These are phyloP conservation scores for Cinnamomum chago DNA, from an alignment of 164 flowering plant species.

Conservation along the genomic window DNA sequence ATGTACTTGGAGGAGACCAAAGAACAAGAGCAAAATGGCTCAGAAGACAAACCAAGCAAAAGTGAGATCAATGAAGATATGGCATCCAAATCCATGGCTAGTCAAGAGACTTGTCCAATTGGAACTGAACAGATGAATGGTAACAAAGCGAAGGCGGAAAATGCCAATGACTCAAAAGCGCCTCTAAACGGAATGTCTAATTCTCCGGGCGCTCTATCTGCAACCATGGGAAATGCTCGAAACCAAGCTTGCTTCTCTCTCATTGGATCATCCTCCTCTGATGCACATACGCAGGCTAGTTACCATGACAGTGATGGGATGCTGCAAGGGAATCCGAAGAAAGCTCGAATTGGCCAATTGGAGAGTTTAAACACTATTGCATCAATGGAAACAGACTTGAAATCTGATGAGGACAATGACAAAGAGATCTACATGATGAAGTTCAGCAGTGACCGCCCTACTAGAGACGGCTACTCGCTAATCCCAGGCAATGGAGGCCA, in stretches of 20 bases:
- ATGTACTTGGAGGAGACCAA: constrained; percentile 88
- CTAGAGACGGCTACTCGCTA: constrained; percentile 52
- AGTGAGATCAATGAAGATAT: not conserved
- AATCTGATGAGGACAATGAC: constrained; percentile 27
- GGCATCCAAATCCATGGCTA: not conserved
- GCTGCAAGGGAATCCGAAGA: constrained; percentile 60
- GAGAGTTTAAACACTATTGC: constrained; percentile 32
- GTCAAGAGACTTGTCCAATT: not conserved
- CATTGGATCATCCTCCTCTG: constrained; percentile 39
- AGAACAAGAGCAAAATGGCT: constrained; percentile 32
- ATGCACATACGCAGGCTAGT: constrained; percentile 8
- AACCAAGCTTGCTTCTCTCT: constrained; percentile 54
- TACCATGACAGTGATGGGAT: constrained; percentile 37
- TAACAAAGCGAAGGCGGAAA: not conserved
- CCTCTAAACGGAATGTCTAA: constrained; percentile 17
- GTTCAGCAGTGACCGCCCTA: constrained; percentile 51
- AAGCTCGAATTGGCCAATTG: constrained; percentile 40
- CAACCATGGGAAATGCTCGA: constrained; percentile 25
- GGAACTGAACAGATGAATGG: constrained; percentile 5
- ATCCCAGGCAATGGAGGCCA: constrained; percentile 39
- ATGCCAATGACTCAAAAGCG: not conserved
- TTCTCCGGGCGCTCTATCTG: constrained; percentile 27
- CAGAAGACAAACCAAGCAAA: not conserved
- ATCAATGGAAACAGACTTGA: constrained; percentile 44
- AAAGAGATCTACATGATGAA: constrained; percentile 42